A percentile compares a stretch with the other conserved stretches of the same genome.
Evolutionary conservation across 2,329 filamentous ascomycete genomes (phyloP).

Genomic region (Paraconiothyrium sp.): DNA sequence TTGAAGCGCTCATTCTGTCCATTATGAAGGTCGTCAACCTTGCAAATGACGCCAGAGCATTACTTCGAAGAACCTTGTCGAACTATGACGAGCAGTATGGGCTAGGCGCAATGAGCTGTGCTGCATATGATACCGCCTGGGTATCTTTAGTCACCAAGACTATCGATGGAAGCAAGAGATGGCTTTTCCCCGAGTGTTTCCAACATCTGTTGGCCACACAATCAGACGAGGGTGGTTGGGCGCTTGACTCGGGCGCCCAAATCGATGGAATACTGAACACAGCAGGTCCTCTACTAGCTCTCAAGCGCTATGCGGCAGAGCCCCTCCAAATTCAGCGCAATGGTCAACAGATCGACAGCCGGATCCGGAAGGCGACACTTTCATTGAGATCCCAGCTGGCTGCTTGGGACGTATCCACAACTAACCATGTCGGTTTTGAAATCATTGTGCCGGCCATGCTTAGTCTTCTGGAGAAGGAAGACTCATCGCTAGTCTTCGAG

Average conservation of each 20-base stretch:
- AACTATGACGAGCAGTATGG: too few species aligned
- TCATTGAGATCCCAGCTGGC: too few species aligned
- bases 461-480: conserved; percentile 13
- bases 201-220: background rate
- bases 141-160: too few species aligned
- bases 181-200: background rate
- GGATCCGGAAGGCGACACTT: background rate
- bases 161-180: background rate
- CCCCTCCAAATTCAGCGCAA: background rate
- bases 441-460: conserved; percentile 23
- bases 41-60: too few species aligned
- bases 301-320: background rate
- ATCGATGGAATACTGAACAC: background rate
- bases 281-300: background rate
- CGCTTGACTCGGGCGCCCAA: background rate
- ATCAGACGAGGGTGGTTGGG: background rate
- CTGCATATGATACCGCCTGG: background rate
- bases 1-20: too few species aligned
- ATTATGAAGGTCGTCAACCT: too few species aligned
- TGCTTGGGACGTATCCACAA: background rate
- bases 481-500: background rate
- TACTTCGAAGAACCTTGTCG: too few species aligned
- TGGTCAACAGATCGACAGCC: background rate
- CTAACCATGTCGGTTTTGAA: conserved; percentile 27
- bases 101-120: too few species aligned